phyloP scores from a whole-genome alignment of 768 basidiomycete species.

The Boletellus emodensis region DNA sequence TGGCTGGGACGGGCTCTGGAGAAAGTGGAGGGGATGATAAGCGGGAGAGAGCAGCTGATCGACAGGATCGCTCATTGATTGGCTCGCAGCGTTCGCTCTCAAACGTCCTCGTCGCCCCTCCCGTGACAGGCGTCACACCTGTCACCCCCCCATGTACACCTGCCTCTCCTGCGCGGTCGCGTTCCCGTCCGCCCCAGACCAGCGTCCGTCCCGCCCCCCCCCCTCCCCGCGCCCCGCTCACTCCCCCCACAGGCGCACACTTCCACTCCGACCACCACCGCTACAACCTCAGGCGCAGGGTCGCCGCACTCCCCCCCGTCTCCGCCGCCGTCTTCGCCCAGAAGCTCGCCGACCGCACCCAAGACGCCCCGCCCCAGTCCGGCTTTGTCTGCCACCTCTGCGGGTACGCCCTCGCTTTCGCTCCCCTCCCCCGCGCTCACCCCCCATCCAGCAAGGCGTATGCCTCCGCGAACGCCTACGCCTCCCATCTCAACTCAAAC shows the following conservation, averaged over 20 bases:
- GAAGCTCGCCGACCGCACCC: constrained; percentile 77
- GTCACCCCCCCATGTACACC: constrained; percentile 53
- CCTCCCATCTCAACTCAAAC: constrained; percentile 83
- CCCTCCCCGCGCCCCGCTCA: neutral
- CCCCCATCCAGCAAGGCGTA: constrained; percentile 68
- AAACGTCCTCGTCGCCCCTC: constrained; percentile 15
- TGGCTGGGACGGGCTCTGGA: constrained; percentile 19
- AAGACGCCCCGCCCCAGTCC: constrained; percentile 60
- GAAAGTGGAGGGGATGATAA: constrained; percentile 44
- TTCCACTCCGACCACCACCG: constrained; percentile 94
- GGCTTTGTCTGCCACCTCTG: constrained; percentile 72
- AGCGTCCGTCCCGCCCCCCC: constrained; percentile 51
- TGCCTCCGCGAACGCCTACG: constrained; percentile 83
- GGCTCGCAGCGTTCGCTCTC: constrained; percentile 36
- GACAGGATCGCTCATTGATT: constrained; percentile 55
- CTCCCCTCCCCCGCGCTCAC: neutral
- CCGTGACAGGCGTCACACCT: constrained; percentile 1
- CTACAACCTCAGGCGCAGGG: constrained; percentile 97
- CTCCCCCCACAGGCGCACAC: constrained; percentile 57
- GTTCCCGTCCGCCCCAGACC: constrained; percentile 73
- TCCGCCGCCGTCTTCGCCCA: constrained; percentile 74
- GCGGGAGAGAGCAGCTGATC: constrained; percentile 59
- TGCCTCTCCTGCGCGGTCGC: constrained; percentile 91
- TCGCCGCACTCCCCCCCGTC: constrained; percentile 86
- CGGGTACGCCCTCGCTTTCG: constrained; percentile 52